Evolutionary conservation across 192 early-diverging fungal species (phyloP).

Genomic region (Coemansia sp.): DNA sequence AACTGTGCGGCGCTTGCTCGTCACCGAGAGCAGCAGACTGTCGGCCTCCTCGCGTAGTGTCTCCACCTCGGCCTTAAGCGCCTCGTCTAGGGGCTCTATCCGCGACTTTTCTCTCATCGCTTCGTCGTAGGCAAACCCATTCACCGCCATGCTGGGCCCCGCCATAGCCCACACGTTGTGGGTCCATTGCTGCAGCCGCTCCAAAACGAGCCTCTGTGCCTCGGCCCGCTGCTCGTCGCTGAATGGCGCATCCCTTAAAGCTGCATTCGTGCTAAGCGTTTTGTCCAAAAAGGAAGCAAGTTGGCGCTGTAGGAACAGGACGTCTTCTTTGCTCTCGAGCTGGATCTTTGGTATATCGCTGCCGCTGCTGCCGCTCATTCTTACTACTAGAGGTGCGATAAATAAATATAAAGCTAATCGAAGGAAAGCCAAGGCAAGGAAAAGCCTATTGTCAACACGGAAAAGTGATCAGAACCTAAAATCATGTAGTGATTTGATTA

Average conservation of each 20-base stretch:
- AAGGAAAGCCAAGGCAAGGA: background rate
- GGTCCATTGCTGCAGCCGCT: constrained; percentile 29
- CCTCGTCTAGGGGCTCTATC: constrained; percentile 41
- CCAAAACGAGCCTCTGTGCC: constrained; percentile 19
- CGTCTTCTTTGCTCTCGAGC: constrained; percentile 52
- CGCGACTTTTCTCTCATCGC: constrained; percentile 40
- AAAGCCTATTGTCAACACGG: background rate
- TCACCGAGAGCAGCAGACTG: constrained; percentile 28
- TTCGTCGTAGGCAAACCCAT: constrained; percentile 41
- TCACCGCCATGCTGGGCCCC: constrained; percentile 40
- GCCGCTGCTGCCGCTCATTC: constrained; percentile 1
- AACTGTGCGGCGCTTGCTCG: constrained; percentile 34
- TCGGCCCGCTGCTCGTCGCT: constrained; percentile 34
- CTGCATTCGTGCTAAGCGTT: constrained; percentile 23
- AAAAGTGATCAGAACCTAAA: background rate
- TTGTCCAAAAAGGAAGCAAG: constrained; percentile 23
- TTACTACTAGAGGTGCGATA: background rate
- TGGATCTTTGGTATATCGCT: constrained; percentile 51
- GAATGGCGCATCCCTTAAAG: constrained; percentile 29
- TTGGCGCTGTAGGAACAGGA: constrained; percentile 37
- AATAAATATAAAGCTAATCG: background rate
- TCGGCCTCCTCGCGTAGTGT: constrained; percentile 40
- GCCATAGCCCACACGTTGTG: constrained; percentile 34
- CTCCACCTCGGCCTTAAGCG: constrained; percentile 34
- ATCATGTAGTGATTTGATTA: background rate